Evolutionary conservation across 768 basidiomycete species (phyloP).

Genomic region (Lyophyllum semitale): DNA sequence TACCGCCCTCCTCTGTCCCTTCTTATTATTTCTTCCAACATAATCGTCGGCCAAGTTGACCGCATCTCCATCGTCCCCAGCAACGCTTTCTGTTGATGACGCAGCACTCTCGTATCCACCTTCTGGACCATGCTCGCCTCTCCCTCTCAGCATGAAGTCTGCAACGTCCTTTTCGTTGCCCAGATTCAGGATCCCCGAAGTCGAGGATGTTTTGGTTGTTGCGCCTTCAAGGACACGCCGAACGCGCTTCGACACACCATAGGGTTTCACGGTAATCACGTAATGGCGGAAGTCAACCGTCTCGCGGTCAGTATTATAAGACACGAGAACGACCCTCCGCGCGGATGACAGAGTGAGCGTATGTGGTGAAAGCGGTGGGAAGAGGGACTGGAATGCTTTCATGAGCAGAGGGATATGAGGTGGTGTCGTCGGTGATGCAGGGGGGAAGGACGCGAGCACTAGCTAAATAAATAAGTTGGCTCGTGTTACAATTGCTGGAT

Average conservation of each 20-base stretch:
- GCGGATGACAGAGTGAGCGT: conserved; percentile 83
- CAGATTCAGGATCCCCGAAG: conserved; percentile 67
- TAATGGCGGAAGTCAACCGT: conserved; percentile 95
- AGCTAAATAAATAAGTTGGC: conserved; percentile 51
- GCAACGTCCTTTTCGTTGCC: conserved; percentile 93
- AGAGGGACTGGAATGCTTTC: conserved; percentile 95
- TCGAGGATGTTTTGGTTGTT: conserved; percentile 28
- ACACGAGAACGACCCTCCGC: conserved; percentile 89
- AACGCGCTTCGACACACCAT: conserved; percentile 91
- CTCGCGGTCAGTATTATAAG: conserved; percentile 84
- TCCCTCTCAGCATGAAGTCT: conserved; percentile 83
- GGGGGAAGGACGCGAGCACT: conserved; percentile 87
- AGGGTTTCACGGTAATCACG: conserved; percentile 91
- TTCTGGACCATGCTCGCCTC: conserved; percentile 61
- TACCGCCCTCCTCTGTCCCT: conserved; percentile 89
- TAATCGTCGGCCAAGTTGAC: conserved; percentile 91
- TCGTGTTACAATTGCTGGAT: neutral
- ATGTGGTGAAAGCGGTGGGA: conserved; percentile 88
- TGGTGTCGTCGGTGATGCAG: conserved; percentile 70
- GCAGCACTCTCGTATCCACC: conserved; percentile 80
- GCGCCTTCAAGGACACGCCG: conserved; percentile 79
- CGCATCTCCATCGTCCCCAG: conserved; percentile 83
- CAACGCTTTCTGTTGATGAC: conserved; percentile 80
- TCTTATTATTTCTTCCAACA: conserved; percentile 91
- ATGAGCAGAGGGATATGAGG: conserved; percentile 88